Evolutionary conservation across 139 green algal species (phyloP).

Genomic region (Nannochloris sp.): DNA sequence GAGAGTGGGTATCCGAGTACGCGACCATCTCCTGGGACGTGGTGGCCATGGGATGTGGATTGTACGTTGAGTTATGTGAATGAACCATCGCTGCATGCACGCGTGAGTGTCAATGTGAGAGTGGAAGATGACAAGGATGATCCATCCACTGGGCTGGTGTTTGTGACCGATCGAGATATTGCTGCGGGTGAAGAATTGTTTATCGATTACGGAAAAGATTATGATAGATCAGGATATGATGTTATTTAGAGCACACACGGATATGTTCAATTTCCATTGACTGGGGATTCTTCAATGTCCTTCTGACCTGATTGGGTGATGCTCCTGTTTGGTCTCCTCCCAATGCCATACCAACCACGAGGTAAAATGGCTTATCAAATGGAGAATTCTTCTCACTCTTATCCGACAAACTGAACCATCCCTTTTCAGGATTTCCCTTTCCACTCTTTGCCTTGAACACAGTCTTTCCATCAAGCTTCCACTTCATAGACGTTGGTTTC

Average conservation of each 20-base stretch:
- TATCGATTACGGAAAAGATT: slow-evolving; percentile 44
- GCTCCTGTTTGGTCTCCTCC: slow-evolving; percentile 16
- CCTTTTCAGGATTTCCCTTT: background rate
- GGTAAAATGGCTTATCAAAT: slow-evolving; percentile 36
- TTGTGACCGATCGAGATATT: background rate
- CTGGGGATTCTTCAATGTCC: background rate
- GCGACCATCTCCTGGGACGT: slow-evolving; percentile 25
- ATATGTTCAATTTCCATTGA: slow-evolving; percentile 29
- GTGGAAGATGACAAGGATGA: slow-evolving; percentile 28
- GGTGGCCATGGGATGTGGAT: slow-evolving; percentile 33
- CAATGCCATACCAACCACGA: slow-evolving; percentile 42
- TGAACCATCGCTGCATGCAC: slow-evolving; percentile 28
- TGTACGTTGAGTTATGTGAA: slow-evolving; percentile 36
- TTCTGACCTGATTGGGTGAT: background rate
- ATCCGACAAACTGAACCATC: background rate
- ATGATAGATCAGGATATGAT: slow-evolving; percentile 28
- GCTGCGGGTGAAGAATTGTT: slow-evolving; percentile 27
- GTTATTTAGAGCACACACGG: slow-evolving; percentile 15
- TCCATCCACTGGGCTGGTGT: slow-evolving; percentile 12
- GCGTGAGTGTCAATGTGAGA: slow-evolving; percentile 22
- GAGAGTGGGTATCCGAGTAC: slow-evolving; percentile 13
- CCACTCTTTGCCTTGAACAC: background rate
- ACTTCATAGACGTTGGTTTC: slow-evolving; percentile 1
- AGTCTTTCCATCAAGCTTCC: slow-evolving; percentile 5
- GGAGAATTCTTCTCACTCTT: slow-evolving; percentile 5